These are phyloP conservation scores for Erythrophleum fordii DNA, from an alignment of 306 rosid species.

Conservation along the genomic window DNA sequence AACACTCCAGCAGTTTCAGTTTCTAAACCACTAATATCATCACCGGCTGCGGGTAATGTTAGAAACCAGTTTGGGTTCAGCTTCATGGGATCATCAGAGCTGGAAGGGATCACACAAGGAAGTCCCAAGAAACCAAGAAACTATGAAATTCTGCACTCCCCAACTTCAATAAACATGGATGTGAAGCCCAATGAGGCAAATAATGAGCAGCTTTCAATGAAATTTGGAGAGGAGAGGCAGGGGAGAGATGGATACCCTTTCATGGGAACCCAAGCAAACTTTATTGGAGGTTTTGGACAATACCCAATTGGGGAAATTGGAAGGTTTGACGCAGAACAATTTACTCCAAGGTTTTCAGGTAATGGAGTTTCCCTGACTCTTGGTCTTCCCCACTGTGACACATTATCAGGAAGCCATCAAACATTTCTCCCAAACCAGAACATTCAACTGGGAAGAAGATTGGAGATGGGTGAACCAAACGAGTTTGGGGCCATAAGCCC, in stretches of 20 bases:
- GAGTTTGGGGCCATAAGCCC: constrained; percentile 67
- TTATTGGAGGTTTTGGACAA: constrained; percentile 81
- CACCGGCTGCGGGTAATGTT: constrained; percentile 43
- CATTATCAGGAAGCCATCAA: constrained; percentile 74
- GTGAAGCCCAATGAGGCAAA: constrained; percentile 52
- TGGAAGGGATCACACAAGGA: constrained; percentile 83
- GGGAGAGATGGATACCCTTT: constrained; percentile 82
- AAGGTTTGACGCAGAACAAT: constrained; percentile 76
- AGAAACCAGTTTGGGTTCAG: constrained; percentile 70
- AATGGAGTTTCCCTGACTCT: constrained; percentile 91
- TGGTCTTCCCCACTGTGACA: constrained; percentile 89
- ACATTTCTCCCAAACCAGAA: constrained; percentile 68
- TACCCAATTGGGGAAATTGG: constrained; percentile 90
- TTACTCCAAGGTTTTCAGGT: constrained; percentile 79
- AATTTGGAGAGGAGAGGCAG: constrained; percentile 66
- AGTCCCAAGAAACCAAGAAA: constrained; percentile 82
- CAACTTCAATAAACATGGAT: constrained; percentile 56
- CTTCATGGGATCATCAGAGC: constrained; percentile 81
- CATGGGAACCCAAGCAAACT: constrained; percentile 76
- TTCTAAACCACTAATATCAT: constrained; percentile 59
- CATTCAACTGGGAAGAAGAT: constrained; percentile 78
- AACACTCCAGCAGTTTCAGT: constrained; percentile 49
- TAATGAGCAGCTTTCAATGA: constrained; percentile 60
- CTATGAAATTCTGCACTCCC: constrained; percentile 59
- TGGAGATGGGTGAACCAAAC: constrained; percentile 67